Percentiles rank a stretch among this genome's conserved stretches.
phyloP scores from a whole-genome alignment of 1,284 basidiomycete species.

The Trichosporon sp. region DNA sequence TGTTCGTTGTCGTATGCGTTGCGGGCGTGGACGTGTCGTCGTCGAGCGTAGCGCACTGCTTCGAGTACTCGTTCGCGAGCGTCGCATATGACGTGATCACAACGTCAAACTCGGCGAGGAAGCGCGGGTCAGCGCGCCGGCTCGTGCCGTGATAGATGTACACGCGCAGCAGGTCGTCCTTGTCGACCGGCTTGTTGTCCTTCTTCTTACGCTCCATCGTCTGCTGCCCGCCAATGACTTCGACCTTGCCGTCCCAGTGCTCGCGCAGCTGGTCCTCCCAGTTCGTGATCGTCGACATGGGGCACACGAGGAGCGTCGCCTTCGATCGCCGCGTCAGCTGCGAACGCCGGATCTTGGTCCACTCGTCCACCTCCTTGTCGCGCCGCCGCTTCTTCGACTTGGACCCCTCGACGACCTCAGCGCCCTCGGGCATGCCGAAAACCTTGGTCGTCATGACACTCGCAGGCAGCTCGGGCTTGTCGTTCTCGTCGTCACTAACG shows the following conservation, averaged over 20 bases:
- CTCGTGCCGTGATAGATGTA: constrained; percentile 95
- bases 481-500: constrained; percentile 47
- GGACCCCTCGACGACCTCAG: constrained; percentile 14
- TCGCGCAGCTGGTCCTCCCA: constrained; percentile 99
- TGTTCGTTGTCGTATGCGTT: constrained; percentile 31
- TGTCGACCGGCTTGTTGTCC: constrained; percentile 23
- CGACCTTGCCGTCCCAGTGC: constrained; percentile 82
- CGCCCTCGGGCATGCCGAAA: constrained; percentile 67
- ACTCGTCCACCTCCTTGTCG: constrained; percentile 21
- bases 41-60: constrained; percentile 65
- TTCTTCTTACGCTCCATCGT: constrained; percentile 29
- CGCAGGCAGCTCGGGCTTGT: constrained; percentile 50
- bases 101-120: constrained; percentile 87
- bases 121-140: constrained; percentile 74
- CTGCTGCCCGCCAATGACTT: constrained; percentile 67
- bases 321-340: constrained; percentile 73
- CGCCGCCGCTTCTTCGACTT: constrained; percentile 40
- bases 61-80: constrained; percentile 88
- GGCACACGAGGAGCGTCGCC: constrained; percentile 93
- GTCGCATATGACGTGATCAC: constrained; percentile 98
- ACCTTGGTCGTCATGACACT: constrained; percentile 69
- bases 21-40: constrained; percentile 34
- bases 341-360: constrained; percentile 55
- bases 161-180: constrained; percentile 56
- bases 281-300: constrained; percentile 91